phyloP scores from a whole-genome alignment of 768 basidiomycete genomes.

The Amanita muscaria region DNA sequence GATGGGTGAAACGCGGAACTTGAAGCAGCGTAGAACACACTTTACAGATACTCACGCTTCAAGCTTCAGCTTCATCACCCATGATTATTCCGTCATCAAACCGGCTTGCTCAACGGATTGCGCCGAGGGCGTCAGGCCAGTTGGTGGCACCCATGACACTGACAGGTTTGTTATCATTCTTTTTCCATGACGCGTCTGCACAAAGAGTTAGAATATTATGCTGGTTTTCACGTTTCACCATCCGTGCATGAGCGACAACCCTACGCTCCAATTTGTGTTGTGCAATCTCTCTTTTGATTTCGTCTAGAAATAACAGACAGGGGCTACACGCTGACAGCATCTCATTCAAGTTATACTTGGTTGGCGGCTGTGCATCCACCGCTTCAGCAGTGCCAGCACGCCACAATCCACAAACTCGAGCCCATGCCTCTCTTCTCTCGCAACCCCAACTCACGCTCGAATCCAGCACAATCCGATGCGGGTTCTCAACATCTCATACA shows the following conservation, averaged over 20 bases:
- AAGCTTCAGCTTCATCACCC: conserved; percentile 93
- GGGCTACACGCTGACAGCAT: conserved; percentile 86
- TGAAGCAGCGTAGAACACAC: conserved; percentile 56
- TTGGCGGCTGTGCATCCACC: too few relatives aligned
- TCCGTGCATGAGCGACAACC: conserved; percentile 99
- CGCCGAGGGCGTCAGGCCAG: conserved; percentile 90
- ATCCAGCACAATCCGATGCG: too few relatives aligned
- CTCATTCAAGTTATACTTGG: too few relatives aligned
- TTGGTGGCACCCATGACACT: conserved; percentile 97
- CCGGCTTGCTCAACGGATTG: conserved; percentile 84
- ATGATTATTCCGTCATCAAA: conserved; percentile 98
- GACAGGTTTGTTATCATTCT: conserved; percentile 88
- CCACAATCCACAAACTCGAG: too few relatives aligned
- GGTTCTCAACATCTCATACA: too few relatives aligned
- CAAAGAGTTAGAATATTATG: background rate
- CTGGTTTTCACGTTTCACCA: conserved; percentile 40
- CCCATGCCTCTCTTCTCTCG: too few relatives aligned
- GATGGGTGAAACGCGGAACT: too few relatives aligned
- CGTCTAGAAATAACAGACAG: conserved; percentile 92
- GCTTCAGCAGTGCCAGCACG: too few relatives aligned
- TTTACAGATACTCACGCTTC: conserved; percentile 81
- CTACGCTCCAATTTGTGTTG: conserved; percentile 97
- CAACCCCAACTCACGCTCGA: too few relatives aligned
- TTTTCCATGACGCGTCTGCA: conserved; percentile 90
- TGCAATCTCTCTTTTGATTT: conserved; percentile 96